Evolutionary conservation across 345 rosid species (phyloP).

Genomic region (Acer campestre): DNA sequence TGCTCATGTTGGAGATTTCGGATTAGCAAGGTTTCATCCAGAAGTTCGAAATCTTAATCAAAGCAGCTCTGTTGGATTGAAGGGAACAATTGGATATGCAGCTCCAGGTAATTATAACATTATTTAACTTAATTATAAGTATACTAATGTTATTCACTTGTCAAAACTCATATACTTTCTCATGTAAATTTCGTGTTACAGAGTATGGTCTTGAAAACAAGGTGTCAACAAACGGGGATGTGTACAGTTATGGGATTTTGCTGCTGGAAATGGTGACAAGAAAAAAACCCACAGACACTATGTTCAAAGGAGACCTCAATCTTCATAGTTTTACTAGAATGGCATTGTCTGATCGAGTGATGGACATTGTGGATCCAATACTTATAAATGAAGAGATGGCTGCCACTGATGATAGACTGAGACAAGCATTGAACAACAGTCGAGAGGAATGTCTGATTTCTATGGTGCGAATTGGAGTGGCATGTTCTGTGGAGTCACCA

Average conservation of each 20-base stretch:
- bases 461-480: slow-evolving; percentile 16
- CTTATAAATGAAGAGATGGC: not conserved
- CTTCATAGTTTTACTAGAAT: not conserved
- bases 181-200: not conserved
- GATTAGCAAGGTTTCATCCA: slow-evolving; percentile 17
- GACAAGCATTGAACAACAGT: not conserved
- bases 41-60: not conserved
- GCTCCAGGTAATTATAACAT: slow-evolving; percentile 34
- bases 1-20: slow-evolving; percentile 23
- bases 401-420: not conserved
- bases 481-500: slow-evolving; percentile 2
- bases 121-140: too few relatives aligned
- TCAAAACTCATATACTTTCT: not conserved
- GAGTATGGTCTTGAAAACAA: slow-evolving; percentile 26
- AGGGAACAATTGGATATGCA: slow-evolving; percentile 20
- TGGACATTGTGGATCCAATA: not conserved
- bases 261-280: not conserved
- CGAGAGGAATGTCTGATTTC: not conserved
- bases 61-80: slow-evolving; percentile 3
- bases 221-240: not conserved
- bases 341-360: not conserved
- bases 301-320: not conserved
- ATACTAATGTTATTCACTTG: not conserved
- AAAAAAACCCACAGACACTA: not conserved
- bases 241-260: not conserved